phyloP scores from a whole-genome alignment of 331 rosid species.

The Pyracantha coccinea region DNA sequence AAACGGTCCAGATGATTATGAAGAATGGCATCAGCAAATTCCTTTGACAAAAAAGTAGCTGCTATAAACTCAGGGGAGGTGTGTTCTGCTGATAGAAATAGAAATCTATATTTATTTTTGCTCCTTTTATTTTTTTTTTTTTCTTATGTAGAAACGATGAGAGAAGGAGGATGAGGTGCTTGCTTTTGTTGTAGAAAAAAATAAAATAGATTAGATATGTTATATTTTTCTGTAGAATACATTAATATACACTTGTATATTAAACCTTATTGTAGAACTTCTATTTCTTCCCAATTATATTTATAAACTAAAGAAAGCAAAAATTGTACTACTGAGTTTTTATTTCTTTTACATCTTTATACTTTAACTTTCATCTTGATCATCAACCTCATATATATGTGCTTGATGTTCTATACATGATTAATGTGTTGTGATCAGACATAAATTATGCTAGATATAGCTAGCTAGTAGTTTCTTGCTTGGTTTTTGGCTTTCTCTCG shows the following conservation, averaged over 20 bases:
- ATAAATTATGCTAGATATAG: neutral
- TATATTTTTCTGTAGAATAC: conserved; percentile 28
- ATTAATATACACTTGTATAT: neutral
- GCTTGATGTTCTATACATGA: neutral
- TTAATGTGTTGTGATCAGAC: neutral
- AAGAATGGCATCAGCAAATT: neutral
- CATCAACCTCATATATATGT: neutral
- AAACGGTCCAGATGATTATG: neutral
- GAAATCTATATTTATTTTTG: conserved; percentile 38
- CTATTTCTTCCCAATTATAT: neutral
- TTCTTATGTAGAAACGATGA: conserved; percentile 26
- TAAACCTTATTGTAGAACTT: neutral
- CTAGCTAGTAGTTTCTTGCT: neutral
- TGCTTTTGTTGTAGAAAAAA: conserved; percentile 29
- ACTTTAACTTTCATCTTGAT: neutral
- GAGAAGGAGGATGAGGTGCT: neutral
- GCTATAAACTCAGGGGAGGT: conserved; percentile 10
- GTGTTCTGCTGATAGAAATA: neutral
- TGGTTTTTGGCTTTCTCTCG: neutral
- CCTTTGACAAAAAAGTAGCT: neutral
- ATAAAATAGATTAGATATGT: conserved; percentile 5
- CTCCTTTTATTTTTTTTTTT: neutral
- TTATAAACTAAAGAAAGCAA: neutral
- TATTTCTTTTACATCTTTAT: neutral
- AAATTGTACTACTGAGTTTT: neutral